A percentile compares a stretch with the other conserved stretches of the same genome.
phyloP scores from a whole-genome alignment of 306 rosid species.

The Boehmeria nivea region DNA sequence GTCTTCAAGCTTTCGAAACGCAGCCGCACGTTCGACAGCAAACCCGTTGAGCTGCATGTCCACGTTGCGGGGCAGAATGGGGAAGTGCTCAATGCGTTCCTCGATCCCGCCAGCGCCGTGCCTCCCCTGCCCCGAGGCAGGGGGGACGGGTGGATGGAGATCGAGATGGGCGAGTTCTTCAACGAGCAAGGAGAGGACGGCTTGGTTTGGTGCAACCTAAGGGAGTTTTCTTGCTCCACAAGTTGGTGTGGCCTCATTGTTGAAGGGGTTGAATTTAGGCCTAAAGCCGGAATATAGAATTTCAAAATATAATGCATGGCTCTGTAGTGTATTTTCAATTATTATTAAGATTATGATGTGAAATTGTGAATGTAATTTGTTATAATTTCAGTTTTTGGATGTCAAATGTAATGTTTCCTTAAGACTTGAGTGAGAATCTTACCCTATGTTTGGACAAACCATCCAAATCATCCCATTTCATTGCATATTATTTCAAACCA shows the following conservation, averaged over 20 bases:
- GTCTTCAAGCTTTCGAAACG: conserved; percentile 12
- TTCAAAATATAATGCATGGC: neutral
- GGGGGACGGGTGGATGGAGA: neutral
- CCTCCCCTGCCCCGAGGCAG: neutral
- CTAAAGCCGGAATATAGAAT: neutral
- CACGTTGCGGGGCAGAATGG: neutral
- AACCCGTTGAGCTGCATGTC: neutral
- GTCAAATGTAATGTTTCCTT: no score
- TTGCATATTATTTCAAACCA: no score
- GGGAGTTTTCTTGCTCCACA: neutral
- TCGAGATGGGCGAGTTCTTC: neutral
- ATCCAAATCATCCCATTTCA: no score
- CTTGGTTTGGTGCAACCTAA: neutral
- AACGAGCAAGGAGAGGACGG: neutral
- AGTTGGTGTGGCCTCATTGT: neutral
- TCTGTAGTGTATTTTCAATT: neutral
- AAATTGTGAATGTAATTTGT: neutral
- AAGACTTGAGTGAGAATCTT: no score
- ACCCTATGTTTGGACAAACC: no score
- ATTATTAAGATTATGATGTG: neutral
- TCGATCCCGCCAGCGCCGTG: neutral
- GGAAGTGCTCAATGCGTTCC: neutral
- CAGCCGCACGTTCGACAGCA: neutral
- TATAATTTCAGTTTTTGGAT: no score
- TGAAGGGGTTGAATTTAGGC: neutral